A percentile compares a stretch with the other conserved stretches of the same genome.
Evolutionary conservation across 352 stramenopile genomes (phyloP).

Genomic region (Pythium aphanidermatum): DNA sequence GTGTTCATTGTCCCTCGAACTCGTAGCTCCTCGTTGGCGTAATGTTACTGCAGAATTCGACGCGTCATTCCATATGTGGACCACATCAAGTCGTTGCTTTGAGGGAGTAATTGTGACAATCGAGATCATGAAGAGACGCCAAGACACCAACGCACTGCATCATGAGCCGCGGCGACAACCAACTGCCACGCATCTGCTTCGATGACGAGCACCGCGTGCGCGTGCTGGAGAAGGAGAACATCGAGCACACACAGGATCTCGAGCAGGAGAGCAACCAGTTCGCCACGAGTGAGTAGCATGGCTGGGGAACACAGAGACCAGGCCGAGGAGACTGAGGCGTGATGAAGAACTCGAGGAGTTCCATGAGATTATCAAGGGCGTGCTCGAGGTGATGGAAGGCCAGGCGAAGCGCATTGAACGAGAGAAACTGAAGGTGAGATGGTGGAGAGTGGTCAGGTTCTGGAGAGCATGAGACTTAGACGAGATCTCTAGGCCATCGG

Average conservation of each 20-base stretch:
- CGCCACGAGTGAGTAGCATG: constrained; percentile 35
- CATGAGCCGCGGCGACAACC: constrained; percentile 70
- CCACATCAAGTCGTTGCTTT: constrained; percentile 18
- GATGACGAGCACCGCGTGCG: constrained; percentile 77
- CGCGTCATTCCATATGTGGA: constrained; percentile 11
- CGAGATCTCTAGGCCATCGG: constrained; percentile 47
- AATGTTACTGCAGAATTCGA: constrained; percentile 11
- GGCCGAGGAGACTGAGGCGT: not conserved
- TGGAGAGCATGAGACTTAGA: not conserved
- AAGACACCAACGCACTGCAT: not conserved
- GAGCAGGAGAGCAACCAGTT: constrained; percentile 83
- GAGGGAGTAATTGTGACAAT: constrained; percentile 9
- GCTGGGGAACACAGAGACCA: not conserved
- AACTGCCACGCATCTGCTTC: constrained; percentile 70
- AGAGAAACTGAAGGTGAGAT: constrained; percentile 68
- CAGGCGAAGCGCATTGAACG: constrained; percentile 75
- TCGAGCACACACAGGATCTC: constrained; percentile 66
- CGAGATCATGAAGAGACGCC: constrained; percentile 17
- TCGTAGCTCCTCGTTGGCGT: not conserved
- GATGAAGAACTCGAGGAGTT: constrained; percentile 75
- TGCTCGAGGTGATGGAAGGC: constrained; percentile 73
- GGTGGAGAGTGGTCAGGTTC: no score
- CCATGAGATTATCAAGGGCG: constrained; percentile 72
- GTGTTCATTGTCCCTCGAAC: constrained; percentile 59
- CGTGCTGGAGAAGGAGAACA: constrained; percentile 77